Percentiles rank a stretch among this genome's conserved stretches.
phyloP scores from a whole-genome alignment of 768 basidiomycete species.

The Guyanaporus albipodus region DNA sequence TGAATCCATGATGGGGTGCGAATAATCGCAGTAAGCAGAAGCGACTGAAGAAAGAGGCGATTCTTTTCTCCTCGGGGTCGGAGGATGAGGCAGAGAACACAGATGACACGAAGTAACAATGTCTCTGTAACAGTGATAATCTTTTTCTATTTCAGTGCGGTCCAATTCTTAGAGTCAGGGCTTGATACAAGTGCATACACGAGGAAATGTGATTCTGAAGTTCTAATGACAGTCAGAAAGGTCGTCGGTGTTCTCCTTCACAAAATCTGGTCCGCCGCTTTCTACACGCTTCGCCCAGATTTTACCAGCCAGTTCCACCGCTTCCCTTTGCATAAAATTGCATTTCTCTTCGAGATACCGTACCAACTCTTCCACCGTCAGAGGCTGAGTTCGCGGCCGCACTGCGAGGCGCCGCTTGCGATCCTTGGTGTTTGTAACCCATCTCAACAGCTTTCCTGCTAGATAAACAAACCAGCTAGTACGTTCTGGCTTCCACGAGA shows the following conservation, averaged over 20 bases:
- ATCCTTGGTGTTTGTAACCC: constrained; percentile 11
- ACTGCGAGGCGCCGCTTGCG: background rate
- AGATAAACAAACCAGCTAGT: constrained; percentile 21
- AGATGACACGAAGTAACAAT: too few species aligned
- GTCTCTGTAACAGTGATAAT: too few species aligned
- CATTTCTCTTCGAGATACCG: constrained; percentile 16
- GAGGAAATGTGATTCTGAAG: background rate
- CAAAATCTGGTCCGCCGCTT: background rate
- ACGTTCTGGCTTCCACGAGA: constrained; percentile 21
- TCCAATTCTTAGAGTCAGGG: too few species aligned
- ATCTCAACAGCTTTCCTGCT: constrained; percentile 19
- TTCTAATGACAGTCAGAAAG: background rate
- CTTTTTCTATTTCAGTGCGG: too few species aligned
- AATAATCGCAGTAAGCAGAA: too few species aligned
- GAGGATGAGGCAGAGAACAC: too few species aligned
- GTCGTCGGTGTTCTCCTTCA: constrained; percentile 2
- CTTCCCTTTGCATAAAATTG: constrained; percentile 9
- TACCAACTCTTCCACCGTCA: constrained; percentile 16
- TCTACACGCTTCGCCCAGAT: constrained; percentile 19
- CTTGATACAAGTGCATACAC: too few species aligned
- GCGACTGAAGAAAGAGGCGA: too few species aligned
- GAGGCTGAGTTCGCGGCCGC: background rate
- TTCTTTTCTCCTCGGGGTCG: too few species aligned
- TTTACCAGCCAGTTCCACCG: constrained; percentile 11
- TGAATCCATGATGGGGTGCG: too few species aligned